Base-by-base conservation (phyloP, 1,284 basidiomycete species). In the Cryptococcus neoformans region DNA sequence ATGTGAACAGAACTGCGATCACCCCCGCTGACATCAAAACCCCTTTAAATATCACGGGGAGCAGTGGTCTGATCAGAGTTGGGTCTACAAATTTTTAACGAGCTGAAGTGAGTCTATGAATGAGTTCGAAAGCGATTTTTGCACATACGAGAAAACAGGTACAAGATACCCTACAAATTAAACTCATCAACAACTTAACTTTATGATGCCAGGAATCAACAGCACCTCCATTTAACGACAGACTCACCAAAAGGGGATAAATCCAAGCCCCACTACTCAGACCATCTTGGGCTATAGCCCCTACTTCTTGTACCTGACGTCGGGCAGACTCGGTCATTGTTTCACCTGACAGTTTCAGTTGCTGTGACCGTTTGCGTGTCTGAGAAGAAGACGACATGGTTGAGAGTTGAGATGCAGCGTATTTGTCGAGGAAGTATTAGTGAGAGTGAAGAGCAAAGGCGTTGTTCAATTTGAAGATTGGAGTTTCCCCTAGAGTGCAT, bases 1-100 rank as follows among this genome's bases (percentile, higher is more conserved):
- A 82, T 64, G 83, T 73, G 70, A 85, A 85, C 65, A 87, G 76
- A 16, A 72, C 76, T 14, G 69, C 72, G 55, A 86, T 78, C 36
- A 77, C 70, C 9, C 57, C 73, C 28, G 80, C 74, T 8, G 69
- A 72, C 49, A 78, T 57, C n/a, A 67, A 51, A 4, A 72, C 57
- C 1, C 72, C 73, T 49, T 73, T 72, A 56, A 77, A 44, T 10
- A 80, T 59, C 12, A 74, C 62, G 3, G 79, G 76, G 12, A 78
- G 53, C 34, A 81, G 68, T 5, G 78, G 77, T 21, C 64, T 62
- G 44, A 77, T 60, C 8, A 81, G 69, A 3, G 64, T 60, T 1
- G 79, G 78, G 63, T 81, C 75, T 76, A 56, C 9, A n/a, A 1
- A 42, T 34, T 28, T 28, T 7, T 6, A 55, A 11, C n/a, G 36